Evolutionary conservation across 2,329 filamentous ascomycete species (phyloP), one percentile per base, ranked within the genome.

Genomic region (Aspergillus ochraceus): DNA sequence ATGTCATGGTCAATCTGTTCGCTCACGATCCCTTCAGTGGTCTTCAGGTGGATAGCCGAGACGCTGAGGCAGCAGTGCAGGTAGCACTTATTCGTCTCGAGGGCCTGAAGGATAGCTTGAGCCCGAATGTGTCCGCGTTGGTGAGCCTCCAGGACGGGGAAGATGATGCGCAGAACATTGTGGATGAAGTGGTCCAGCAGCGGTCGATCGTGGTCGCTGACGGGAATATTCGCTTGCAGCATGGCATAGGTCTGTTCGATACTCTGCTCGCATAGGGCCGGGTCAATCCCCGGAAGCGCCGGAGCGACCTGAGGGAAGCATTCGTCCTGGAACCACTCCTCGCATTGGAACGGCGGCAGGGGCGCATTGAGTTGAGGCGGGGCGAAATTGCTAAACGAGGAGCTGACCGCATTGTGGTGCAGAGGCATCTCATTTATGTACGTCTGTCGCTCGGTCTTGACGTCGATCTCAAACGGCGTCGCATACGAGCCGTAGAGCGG

Each of bases 11-110:
- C 92, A 61, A 96, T 88, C 70, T 92, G 88, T 58, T 92, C 89
- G 55, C 83, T 85, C 52, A 84, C 79, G 6, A 89, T 77, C 58
- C 85, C 83, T 71, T 88, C 84, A 0, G 89, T 90, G 2, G 89
- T 87, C 82, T 97, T 97, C 78, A 91, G 87, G 78, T 99, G 95
- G 72, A 96, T 91, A 2, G 93, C 94, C 9, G 95, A 88, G 61
- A 96, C 92, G 81, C 92, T 96, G 63, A 99, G 82, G 78, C 94
- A 98, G 81, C 93, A 97, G 81, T 98, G 93, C 32, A 97, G 84
- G 76, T 97, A 99, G 66, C 88, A 90, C 76, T 91, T 93, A 84
- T 98, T 99, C 68, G 86, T 90, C 74, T 96, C 91, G 36, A 99
- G 83, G 8, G 94, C 91, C 4, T 91, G 92, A 17, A 98, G 85